Percentiles rank a stretch among this genome's conserved stretches.
phyloP scores from a whole-genome alignment of 164 flowering plant genomes.

The Pachysandra terminalis region DNA sequence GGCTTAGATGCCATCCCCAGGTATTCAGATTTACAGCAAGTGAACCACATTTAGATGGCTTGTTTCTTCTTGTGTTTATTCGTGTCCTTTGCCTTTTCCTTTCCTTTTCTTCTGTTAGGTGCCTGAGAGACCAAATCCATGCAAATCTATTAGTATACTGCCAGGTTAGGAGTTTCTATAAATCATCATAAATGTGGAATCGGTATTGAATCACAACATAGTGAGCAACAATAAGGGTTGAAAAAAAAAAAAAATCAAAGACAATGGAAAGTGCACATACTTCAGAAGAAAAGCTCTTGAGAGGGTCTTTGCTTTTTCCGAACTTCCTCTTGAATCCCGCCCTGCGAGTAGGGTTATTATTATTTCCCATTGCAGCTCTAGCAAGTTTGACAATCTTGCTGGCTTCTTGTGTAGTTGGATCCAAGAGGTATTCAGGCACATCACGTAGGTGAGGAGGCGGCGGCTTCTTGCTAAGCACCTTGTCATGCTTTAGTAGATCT shows the following conservation, averaged over 20 bases:
- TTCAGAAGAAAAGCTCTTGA: slow-evolving; percentile 74
- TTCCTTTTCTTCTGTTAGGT: slow-evolving; percentile 41
- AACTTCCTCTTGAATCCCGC: slow-evolving; percentile 41
- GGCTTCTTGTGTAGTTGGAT: slow-evolving; percentile 76
- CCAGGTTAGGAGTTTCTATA: neutral
- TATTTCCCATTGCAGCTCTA: slow-evolving; percentile 86
- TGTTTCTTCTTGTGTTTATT: slow-evolving; percentile 29
- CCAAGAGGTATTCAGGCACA: slow-evolving; percentile 88
- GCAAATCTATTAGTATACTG: neutral
- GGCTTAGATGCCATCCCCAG: slow-evolving; percentile 9
- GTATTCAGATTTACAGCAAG: neutral
- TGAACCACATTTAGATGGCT: slow-evolving; percentile 7
- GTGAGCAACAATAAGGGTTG: too few species aligned
- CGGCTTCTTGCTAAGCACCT: slow-evolving; percentile 71
- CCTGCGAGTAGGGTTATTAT: slow-evolving; percentile 31
- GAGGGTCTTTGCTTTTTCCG: slow-evolving; percentile 72
- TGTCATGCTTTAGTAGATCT: slow-evolving; percentile 96
- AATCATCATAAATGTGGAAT: neutral
- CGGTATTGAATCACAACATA: neutral
- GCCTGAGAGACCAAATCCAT: slow-evolving; percentile 30
- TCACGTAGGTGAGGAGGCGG: slow-evolving; percentile 68
- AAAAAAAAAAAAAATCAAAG: neutral
- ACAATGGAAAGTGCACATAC: slow-evolving; percentile 24
- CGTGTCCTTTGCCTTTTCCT: slow-evolving; percentile 24
- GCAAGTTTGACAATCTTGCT: slow-evolving; percentile 84